Evolutionary conservation across 2,329 filamentous ascomycete species (phyloP), one percentile per base, ranked within the genome.

Genomic region (Fragosphaeria purpurea): DNA sequence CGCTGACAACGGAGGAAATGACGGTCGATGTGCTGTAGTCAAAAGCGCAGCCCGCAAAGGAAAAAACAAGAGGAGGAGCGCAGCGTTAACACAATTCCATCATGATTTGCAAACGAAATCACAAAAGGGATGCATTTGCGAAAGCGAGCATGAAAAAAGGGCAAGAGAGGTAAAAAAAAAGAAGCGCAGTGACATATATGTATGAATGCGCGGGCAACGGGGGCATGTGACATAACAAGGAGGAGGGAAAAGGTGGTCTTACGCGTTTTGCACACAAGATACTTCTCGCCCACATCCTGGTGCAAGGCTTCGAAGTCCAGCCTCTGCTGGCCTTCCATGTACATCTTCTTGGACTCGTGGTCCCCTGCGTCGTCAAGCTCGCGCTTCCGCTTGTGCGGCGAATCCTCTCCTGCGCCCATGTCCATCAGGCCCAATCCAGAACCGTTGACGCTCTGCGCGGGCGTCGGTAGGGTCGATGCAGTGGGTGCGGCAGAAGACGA

Each of bases 201-300:
- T 22, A 22, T n/a, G 42, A 7, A 50, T 22, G 22, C 22, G 22
- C 22, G 22, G 22, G 22, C 22, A 22, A 22, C 22, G 22, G 32
- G 33, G 32, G 32, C 31, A n/a, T 10, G 39, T 8, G 13, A 22
- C n/a, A n/a, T 31, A 44, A 12, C 6, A 12, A 31, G 42, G 11
- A 48, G 31, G 33, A 31, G 32, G 39, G 11, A 63, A 62, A 69
- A 72, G 75, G 75, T 71, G 73, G 73, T 67, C 79, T 82, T 82
- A 83, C 79, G 73, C 71, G 71, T 79, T 73, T 74, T 77, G 73
- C 79, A 78, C 69, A 84, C 72, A 61, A 82, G 74, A 68, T 83
- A 83, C 69, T 82, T 83, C 62, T 75, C 70, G 67, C 80, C 80
- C 55, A 84, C 79, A 71, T 84, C 78, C 61, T 79, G 66, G 63